Evolutionary conservation across 164 flowering plant genomes (phyloP).

Genomic region (Protea cynaroides): DNA sequence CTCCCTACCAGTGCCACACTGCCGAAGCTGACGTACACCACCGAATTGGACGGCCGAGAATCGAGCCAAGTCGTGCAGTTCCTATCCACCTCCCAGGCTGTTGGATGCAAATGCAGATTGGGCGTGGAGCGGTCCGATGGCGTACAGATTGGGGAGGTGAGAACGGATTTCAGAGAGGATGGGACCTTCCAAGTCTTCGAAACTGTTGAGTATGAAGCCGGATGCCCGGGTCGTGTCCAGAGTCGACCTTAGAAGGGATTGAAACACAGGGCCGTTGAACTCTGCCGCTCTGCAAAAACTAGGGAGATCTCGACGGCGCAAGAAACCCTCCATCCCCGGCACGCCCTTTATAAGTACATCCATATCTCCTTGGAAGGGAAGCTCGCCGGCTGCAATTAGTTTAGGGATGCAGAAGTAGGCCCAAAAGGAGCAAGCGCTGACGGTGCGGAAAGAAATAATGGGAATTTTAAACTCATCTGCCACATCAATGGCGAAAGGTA

Average conservation of each 20-base stretch:
- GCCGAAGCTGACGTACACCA: slow-evolving; percentile 61
- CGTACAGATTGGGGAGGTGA: slow-evolving; percentile 23
- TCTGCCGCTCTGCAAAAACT: slow-evolving; percentile 20
- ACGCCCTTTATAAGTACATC: slow-evolving; percentile 21
- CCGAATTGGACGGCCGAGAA: slow-evolving; percentile 30
- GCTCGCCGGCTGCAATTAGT: slow-evolving; percentile 22
- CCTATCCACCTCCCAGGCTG: slow-evolving; percentile 32
- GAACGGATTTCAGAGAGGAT: slow-evolving; percentile 19
- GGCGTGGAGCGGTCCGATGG: slow-evolving; percentile 44
- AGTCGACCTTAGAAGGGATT: slow-evolving; percentile 3
- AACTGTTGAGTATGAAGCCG: slow-evolving; percentile 36
- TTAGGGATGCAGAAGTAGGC: slow-evolving; percentile 22
- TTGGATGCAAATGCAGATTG: too few relatives aligned
- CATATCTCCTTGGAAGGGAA: slow-evolving; percentile 33
- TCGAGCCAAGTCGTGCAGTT: slow-evolving; percentile 54
- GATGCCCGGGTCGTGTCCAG: slow-evolving; percentile 8
- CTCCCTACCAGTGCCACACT: slow-evolving; percentile 20
- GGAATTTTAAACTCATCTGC: slow-evolving; percentile 38
- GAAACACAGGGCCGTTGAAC: not conserved
- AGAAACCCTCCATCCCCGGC: slow-evolving; percentile 33
- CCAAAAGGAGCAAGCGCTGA: slow-evolving; percentile 39
- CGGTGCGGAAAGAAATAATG: slow-evolving; percentile 28
- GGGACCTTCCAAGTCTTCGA: slow-evolving; percentile 36
- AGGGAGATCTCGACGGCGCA: slow-evolving; percentile 41
- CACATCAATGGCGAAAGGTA: slow-evolving; percentile 27